Evolutionary conservation across 2,329 filamentous ascomycete genomes (phyloP), one percentile per base, ranked within the genome.

Genomic region (Diplocarpon rosae): DNA sequence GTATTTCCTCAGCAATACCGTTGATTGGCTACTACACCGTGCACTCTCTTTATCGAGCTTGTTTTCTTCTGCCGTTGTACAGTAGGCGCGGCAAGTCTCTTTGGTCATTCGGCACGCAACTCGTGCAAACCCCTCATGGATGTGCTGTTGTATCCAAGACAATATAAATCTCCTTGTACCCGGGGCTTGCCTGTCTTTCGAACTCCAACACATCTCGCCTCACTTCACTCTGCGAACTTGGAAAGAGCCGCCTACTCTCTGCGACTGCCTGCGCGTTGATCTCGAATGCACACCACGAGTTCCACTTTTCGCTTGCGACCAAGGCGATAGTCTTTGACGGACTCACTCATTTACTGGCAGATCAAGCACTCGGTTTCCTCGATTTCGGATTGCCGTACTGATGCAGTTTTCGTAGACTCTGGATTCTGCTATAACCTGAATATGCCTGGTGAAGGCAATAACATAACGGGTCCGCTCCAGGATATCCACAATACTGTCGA

Each of bases 401-500:
- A 24, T 24, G 20, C 20, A 7, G 7, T 24, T 24, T 4, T 24
- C 20, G 7, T 24, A 24, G 20, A 36, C 20, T n/a, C 31, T 31
- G 20, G 39, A 34, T 29, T 34, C 17, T 20, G 14, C 27, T n/a
- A 39, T 15, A 39, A 36, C 32, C 29, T 28, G 31, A 42, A 15
- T 7, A 42, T 42, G 39, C 35, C 39, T 35, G 32, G 39, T 24
- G 29, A 17, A 31, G 34, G 30, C 34, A 43, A 31, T 17, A 43
- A 32, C 16, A 43, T 33, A 13, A 27, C 33, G 12, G 34, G 27
- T 37, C 11, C 33, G 16, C 15, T 43, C 8, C 55, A 43, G 37
- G 50, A 56, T 15, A 37, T 44, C 2, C 56, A 53, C 16, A 53
- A 31, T 40, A 39, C 48, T 34, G 37, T 45, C 30, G 52, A 55